Evolutionary conservation across 129 eudicot species (phyloP).

Genomic region (Helianthus tuberosus): DNA sequence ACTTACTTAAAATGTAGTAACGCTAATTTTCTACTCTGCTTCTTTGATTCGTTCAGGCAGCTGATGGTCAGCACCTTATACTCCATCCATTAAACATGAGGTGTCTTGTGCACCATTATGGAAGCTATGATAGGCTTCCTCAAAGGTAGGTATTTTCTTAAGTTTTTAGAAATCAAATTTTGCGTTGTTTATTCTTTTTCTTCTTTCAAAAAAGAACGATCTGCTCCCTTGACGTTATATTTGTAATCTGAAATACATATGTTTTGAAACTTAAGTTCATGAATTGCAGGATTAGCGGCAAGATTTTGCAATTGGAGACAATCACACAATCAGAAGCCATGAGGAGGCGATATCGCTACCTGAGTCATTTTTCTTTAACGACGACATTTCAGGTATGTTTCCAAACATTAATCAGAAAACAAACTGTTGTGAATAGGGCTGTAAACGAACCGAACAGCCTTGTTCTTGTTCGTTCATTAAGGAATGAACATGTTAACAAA

Average conservation of each 20-base stretch:
- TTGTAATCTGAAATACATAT: not conserved
- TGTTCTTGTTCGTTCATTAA: too few species aligned
- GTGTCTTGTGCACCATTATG: slow-evolving; percentile 89
- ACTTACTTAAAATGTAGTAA: not conserved
- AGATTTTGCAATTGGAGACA: slow-evolving; percentile 82
- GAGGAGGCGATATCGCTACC: slow-evolving; percentile 89
- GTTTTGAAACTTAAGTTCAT: slow-evolving; percentile 13
- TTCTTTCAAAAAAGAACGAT: not conserved
- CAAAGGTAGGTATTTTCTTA: slow-evolving; percentile 50
- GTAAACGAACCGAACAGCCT: too few species aligned
- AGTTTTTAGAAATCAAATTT: not conserved
- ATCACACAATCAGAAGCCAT: slow-evolving; percentile 92
- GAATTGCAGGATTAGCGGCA: slow-evolving; percentile 75
- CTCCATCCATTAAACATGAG: slow-evolving; percentile 89
- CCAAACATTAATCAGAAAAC: not conserved
- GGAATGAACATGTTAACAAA: too few species aligned
- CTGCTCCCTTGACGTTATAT: not conserved
- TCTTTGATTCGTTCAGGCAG: slow-evolving; percentile 50
- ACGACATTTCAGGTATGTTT: slow-evolving; percentile 83
- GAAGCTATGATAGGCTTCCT: slow-evolving; percentile 83
- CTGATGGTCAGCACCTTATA: slow-evolving; percentile 90
- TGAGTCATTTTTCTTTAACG: slow-evolving; percentile 92
- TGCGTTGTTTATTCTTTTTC: not conserved
- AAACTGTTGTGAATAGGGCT: not conserved
- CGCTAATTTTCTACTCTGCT: too few species aligned